These are phyloP conservation scores for Phyllosticta ampelicida DNA, from an alignment of 2,329 filamentous ascomycete genomes.

Conservation along the genomic window DNA sequence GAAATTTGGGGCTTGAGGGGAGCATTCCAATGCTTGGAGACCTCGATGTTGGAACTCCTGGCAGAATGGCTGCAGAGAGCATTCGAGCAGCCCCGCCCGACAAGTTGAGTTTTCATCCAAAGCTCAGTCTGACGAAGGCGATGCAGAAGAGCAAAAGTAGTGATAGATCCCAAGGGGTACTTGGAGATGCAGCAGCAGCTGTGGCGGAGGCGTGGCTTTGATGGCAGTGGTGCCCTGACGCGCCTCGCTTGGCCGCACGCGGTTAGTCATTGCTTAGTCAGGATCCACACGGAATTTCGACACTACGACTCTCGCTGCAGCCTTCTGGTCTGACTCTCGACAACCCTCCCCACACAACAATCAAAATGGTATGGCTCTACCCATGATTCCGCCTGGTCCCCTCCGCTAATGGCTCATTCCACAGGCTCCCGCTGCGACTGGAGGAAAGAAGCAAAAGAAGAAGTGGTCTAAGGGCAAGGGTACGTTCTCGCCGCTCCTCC, in stretches of 20 bases:
- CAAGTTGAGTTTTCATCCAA: no score
- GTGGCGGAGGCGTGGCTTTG: no score
- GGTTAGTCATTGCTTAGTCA: not conserved
- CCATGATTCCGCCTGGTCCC: not conserved
- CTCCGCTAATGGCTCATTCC: not conserved
- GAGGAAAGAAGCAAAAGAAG: conserved; percentile 74
- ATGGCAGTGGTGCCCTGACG: no score
- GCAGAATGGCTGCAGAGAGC: no score
- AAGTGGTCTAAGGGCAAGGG: conserved; percentile 61
- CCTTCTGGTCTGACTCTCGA: conserved; percentile 7
- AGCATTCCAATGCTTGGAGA: no score
- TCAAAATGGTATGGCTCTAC: conserved; percentile 31
- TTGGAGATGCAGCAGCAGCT: no score
- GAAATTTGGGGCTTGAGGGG: no score
- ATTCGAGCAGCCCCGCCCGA: no score
- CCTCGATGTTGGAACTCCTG: no score
- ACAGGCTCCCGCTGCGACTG: conserved; percentile 47
- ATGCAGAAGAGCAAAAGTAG: no score
- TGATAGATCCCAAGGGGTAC: no score
- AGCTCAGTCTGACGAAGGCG: no score
- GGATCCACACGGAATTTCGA: conserved; percentile 9
- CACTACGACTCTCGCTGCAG: conserved; percentile 5
- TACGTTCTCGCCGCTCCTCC: conserved; percentile 27
- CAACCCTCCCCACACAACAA: conserved; percentile 21
- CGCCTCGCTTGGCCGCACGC: not conserved